phyloP scores from a whole-genome alignment of 228 moss, liverwort and hornwort genomes.

The Sphagnum fallax region DNA sequence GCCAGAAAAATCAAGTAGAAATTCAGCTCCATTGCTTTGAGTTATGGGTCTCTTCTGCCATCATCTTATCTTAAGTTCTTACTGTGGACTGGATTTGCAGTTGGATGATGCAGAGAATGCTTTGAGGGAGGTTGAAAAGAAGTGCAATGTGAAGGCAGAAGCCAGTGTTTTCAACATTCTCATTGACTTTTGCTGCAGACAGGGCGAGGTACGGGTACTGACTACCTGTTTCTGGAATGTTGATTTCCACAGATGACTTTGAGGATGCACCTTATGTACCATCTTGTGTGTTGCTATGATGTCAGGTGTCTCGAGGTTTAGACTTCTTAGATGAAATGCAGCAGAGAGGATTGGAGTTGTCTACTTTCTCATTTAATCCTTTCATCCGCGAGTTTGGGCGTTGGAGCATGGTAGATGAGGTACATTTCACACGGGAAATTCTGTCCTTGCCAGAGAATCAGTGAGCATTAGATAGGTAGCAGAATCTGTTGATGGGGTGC shows the following conservation, averaged over 20 bases:
- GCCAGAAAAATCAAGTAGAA: too few species aligned
- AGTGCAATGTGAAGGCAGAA: conserved; percentile 27
- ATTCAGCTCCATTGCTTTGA: too few species aligned
- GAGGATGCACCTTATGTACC: not conserved
- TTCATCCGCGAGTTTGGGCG: conserved; percentile 54
- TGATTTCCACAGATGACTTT: not conserved
- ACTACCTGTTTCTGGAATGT: too few species aligned
- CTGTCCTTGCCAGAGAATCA: too few species aligned
- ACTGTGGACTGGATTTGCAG: conserved; percentile 14
- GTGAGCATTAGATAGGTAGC: too few species aligned
- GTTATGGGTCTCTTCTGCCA: too few species aligned
- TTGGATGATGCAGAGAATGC: conserved; percentile 37
- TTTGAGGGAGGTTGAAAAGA: conserved; percentile 41
- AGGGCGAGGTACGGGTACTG: conserved; percentile 33
- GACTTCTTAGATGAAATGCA: conserved; percentile 65
- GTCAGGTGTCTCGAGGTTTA: conserved; percentile 48
- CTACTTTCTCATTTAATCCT: conserved; percentile 44
- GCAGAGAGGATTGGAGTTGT: conserved; percentile 30
- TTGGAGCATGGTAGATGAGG: conserved; percentile 60
- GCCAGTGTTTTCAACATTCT: conserved; percentile 36
- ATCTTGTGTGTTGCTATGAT: not conserved
- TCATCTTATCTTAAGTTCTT: not conserved
- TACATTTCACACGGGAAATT: conserved; percentile 3
- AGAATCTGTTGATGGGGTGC: too few species aligned
- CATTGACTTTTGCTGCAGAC: conserved; percentile 44